Base-by-base conservation (phyloP, 2,329 filamentous ascomycete species). In the Aspergillus aculeatus region DNA sequence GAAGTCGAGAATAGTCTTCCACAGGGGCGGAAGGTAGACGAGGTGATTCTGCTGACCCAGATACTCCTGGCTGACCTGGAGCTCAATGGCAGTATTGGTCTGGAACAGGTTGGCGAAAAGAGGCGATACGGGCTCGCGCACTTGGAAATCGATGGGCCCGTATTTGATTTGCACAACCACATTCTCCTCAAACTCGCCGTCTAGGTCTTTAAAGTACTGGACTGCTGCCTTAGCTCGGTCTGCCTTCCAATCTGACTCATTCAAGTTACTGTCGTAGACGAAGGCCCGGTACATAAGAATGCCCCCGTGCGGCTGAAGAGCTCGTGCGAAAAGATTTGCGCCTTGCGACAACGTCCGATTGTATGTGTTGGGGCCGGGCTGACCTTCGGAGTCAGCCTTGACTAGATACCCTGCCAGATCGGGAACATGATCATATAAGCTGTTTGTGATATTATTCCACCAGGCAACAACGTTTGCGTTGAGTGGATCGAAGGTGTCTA, bases 121-220 rank as follows among this genome's bases (percentile, higher is more conserved):
- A 0, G 89, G 88, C 4, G 84, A 89, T 1, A 81, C 74, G 1
- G 88, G 85, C 70, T 90, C 88, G 38, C 88, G 83, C 11, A 90
- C 86, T 67, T 90, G 88, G 72, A 91, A 90, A 68, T 91, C 88
- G 60, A 90, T 90, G 0, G 88, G 87, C 0, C 89, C 88, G 62
- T 88, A 89, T 72, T 91, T 91, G 73, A 91, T 86, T 69, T 91
- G 88, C 2, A 91, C 80, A 0, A 91, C 80, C 0, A 90, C 87
- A 50, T 91, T 91, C 50, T 87, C 84, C 23, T 88, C 85, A 58
- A 91, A 91, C 60, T 86, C 71, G 5, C 81, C 83, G 66, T 91
- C 88, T 0, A 90, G 80, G 0, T 80, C 78, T 16, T 84, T 77
- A 71, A 91, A 90, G 72, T 84, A 89, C 1, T 90, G 79, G 0